Conservation (phyloP, 2,329 filamentous ascomycete genomes). For the Aspergillus awamori region DNA sequence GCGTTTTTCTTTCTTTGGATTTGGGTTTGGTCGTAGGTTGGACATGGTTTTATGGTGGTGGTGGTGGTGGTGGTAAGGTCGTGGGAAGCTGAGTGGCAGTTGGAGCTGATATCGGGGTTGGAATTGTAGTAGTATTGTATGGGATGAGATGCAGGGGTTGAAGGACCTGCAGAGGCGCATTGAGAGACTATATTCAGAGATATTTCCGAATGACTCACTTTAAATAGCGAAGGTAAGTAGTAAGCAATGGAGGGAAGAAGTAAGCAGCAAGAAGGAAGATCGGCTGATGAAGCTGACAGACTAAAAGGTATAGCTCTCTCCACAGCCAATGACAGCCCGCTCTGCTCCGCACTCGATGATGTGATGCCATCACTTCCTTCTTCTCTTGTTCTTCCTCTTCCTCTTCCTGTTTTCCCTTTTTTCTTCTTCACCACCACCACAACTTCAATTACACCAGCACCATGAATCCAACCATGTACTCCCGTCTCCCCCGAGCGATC, state of each 20-base stretch:
- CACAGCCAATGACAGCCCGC: neutral
- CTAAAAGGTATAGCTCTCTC: neutral
- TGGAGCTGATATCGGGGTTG: neutral
- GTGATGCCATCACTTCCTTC: slow-evolving; percentile 18
- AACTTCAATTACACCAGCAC: neutral
- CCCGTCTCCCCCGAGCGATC: slow-evolving; percentile 48
- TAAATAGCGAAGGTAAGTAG: no score
- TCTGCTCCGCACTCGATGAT: slow-evolving; percentile 10
- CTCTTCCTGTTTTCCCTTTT: slow-evolving; percentile 3
- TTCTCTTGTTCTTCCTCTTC: slow-evolving; percentile 7
- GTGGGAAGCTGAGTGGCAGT: no score
- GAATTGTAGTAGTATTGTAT: slow-evolving; percentile 10
- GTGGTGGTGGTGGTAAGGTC: neutral
- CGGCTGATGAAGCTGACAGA: neutral
- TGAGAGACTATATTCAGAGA: neutral
- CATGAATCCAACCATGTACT: slow-evolving; percentile 35
- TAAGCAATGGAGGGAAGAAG: neutral
- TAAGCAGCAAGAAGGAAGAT: neutral
- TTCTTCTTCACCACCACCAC: neutral
- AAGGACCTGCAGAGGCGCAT: slow-evolving; percentile 2
- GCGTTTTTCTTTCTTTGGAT: slow-evolving; percentile 26
- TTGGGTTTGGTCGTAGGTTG: neutral
- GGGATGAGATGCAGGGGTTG: neutral
- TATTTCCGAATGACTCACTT: no score
- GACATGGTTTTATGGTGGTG: slow-evolving; percentile 11